Conservation (phyloP, 768 basidiomycete genomes). For the Lentinula lateritia region DNA sequence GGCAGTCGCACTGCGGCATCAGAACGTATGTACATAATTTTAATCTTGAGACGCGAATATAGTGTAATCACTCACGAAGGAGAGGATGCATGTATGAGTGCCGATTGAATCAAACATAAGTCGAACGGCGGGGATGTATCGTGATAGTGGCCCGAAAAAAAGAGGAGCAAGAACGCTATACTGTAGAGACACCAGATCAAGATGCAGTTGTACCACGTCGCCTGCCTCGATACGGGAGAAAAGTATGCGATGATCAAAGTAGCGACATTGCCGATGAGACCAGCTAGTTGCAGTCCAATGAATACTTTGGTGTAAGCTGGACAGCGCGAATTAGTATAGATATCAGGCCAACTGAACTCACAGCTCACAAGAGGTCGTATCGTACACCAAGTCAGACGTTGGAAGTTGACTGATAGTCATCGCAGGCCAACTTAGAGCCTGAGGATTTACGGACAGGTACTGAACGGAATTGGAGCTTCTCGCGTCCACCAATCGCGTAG, state of each 20-base stretch:
- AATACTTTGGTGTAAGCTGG: constrained; percentile 12
- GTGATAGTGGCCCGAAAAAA: constrained; percentile 25
- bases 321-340: background rate
- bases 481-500: background rate
- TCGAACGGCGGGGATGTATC: constrained; percentile 12
- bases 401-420: background rate
- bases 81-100: constrained; percentile 26
- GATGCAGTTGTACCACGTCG: constrained; percentile 30
- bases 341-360: background rate
- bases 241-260: constrained; percentile 21
- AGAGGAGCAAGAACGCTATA: constrained; percentile 26
- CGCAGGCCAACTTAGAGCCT: background rate
- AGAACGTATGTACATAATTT: background rate
- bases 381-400: background rate
- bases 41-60: background rate
- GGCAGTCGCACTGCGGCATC: background rate
- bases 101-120: constrained; percentile 25
- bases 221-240: constrained; percentile 15
- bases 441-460: background rate
- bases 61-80: constrained; percentile 20
- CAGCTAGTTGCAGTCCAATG: constrained; percentile 24
- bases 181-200: constrained; percentile 29
- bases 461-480: background rate
- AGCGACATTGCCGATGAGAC: constrained; percentile 18
- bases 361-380: background rate